phyloP scores from a whole-genome alignment of 306 rosid species.

The Nissolia schottii region DNA sequence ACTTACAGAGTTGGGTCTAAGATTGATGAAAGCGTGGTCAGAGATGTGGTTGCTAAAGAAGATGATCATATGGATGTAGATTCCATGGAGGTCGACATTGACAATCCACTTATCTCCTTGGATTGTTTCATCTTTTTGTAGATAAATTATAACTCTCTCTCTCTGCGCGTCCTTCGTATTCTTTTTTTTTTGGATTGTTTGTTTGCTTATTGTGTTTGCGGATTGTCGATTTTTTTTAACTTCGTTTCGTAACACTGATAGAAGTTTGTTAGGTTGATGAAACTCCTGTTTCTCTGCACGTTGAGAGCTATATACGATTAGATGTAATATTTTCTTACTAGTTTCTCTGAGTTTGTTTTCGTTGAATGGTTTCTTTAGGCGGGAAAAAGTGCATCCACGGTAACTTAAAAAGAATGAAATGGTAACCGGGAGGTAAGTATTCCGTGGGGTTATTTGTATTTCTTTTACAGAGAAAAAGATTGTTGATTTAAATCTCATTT shows the following conservation, averaged over 20 bases:
- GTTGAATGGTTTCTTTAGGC: background rate
- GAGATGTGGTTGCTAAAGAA: conserved; percentile 41
- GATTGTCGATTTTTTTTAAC: conserved; percentile 1
- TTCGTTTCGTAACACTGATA: conserved; percentile 8
- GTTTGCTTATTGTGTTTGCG: background rate
- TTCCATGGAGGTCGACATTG: conserved; percentile 60
- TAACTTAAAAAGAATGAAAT: too few relatives aligned
- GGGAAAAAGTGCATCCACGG: too few relatives aligned
- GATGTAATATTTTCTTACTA: background rate
- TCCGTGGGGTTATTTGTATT: too few relatives aligned
- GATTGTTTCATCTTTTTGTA: conserved; percentile 89
- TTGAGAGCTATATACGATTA: background rate
- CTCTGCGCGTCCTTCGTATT: background rate
- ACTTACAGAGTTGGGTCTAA: conserved; percentile 45
- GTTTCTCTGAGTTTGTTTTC: too few relatives aligned
- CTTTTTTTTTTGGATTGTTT: background rate
- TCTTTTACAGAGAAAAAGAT: too few relatives aligned
- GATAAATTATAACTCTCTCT: too few relatives aligned
- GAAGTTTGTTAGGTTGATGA: conserved; percentile 25
- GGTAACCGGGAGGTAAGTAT: too few relatives aligned
- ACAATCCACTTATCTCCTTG: conserved; percentile 79
- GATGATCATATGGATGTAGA: conserved; percentile 30
- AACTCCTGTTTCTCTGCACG: background rate
- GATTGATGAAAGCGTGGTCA: conserved; percentile 54
- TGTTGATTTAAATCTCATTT: too few relatives aligned